Evolutionary conservation across 495 filamentous ascomycete species (phyloP), one percentile per base, ranked within the genome.

Genomic region (Aspergillus homomorphus): DNA sequence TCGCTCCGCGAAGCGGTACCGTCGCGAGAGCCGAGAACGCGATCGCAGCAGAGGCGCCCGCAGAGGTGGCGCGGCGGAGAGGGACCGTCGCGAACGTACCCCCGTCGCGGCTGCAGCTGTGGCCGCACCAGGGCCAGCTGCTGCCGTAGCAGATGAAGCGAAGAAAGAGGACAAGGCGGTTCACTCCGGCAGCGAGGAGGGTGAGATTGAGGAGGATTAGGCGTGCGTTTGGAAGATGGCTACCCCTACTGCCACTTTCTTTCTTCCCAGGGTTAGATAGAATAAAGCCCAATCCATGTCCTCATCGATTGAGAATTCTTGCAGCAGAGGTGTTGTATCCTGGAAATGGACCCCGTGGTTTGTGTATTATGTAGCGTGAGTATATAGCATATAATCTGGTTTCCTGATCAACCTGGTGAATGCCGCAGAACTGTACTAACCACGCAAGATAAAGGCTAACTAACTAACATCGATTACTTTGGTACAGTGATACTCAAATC

Each of bases 181-280:
- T 20, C 85, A 88, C 66, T 89, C 87, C 42, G 94, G 95, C 33
- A 98, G 94, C 64, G 94, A 98, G 73, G 94, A 98, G 73, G 94
- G 94, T 23, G 94, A 98, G 77, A 96, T 98, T 63, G 94, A 96
- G 68, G 94, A 97, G 76, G 91, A 95, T 46, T 64, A 60, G 42
- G 22, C 44, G 15, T 28, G 53, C 20, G 33, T 4, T 23, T 20
- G 18, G 42, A 23, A 22, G 18, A 1, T 48, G 24, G 43, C 8
- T 45, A 16, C 21, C 23, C 16, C 23, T 46, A 28, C 10, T 8
- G 5, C 28, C 7, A n/a, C 22, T 51, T 18, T 12, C 12, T 38
- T 14, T 14, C 33, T 38, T 38, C 15, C 2, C 10, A 38, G 12
- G 12, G 4, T 38, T 38, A 38, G 33, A 38, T 12, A 38, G 33